Evolutionary conservation across 129 eudicot genomes (phyloP).

Genomic region (Helianthus annuus): DNA sequence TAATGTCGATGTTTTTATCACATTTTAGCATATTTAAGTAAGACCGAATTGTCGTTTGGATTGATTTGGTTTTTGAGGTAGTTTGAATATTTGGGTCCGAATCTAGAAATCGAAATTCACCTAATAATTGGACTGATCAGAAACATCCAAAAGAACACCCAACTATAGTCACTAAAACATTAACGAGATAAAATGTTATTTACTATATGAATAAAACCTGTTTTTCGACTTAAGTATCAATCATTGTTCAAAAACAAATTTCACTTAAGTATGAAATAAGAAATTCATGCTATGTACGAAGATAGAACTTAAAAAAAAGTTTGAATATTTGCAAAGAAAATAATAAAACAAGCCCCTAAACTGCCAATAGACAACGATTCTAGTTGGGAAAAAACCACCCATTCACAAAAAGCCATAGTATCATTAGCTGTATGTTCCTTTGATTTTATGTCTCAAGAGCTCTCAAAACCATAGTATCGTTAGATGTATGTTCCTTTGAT

Average conservation of each 20-base stretch:
- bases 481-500: conserved; percentile 22
- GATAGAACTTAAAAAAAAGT: not conserved
- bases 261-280: not conserved
- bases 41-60: too few species aligned
- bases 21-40: too few species aligned
- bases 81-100: too few species aligned
- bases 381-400: not conserved
- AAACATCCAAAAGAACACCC: not conserved
- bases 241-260: not conserved
- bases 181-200: not conserved
- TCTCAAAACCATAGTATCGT: conserved; percentile 17
- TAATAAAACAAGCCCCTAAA: not conserved
- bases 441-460: conserved; percentile 5
- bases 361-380: conserved; percentile 1
- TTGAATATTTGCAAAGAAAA: not conserved
- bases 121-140: too few species aligned
- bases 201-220: not conserved
- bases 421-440: conserved; percentile 23
- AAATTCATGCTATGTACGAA: not conserved
- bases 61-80: too few species aligned
- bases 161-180: not conserved
- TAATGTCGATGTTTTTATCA: too few species aligned
- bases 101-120: too few species aligned
- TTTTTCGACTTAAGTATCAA: too few species aligned
- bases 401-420: conserved; percentile 13